These are phyloP conservation scores for Desmodesmus armatus DNA, from an alignment of 139 green algal species.

Conservation along the genomic window DNA sequence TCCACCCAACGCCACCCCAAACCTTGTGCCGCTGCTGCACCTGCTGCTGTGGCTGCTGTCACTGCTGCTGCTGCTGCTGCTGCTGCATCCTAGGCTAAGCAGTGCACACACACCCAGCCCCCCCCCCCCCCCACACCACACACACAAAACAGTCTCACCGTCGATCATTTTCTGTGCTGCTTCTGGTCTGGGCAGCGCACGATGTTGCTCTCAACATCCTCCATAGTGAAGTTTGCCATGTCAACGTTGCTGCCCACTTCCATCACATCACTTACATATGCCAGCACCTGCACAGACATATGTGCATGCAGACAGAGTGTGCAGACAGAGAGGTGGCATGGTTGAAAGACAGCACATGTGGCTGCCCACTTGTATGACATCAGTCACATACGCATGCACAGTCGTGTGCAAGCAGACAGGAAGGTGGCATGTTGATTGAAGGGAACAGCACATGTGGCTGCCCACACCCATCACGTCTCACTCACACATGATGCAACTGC, in stretches of 20 bases:
- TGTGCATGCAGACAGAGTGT: not conserved
- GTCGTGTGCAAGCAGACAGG: too few relatives aligned
- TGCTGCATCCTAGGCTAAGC: not conserved
- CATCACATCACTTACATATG: conserved; percentile 90
- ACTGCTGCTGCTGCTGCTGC: not conserved
- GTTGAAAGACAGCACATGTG: conserved; percentile 28
- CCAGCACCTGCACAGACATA: conserved; percentile 81
- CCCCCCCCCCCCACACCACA: too few relatives aligned
- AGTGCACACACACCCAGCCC: not conserved
- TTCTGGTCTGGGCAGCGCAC: conserved; percentile 93
- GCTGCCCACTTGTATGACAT: not conserved
- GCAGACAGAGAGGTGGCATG: not conserved
- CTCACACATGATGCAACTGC: too few relatives aligned
- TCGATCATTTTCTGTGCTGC: conserved; percentile 93
- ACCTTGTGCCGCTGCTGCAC: not conserved
- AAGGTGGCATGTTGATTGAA: too few relatives aligned
- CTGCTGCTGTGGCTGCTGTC: conserved; percentile 1
- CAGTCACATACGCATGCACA: too few relatives aligned
- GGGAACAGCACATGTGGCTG: too few relatives aligned
- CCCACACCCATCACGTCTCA: too few relatives aligned
- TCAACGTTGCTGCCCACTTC: conserved; percentile 86
- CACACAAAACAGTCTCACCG: conserved; percentile 59
- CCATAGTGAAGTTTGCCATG: conserved; percentile 82
- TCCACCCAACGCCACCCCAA: not conserved
- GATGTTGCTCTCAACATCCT: conserved; percentile 95